Conservation (phyloP, 202 grass and related monocot species). For the Dendrocalamus latiflorus region DNA sequence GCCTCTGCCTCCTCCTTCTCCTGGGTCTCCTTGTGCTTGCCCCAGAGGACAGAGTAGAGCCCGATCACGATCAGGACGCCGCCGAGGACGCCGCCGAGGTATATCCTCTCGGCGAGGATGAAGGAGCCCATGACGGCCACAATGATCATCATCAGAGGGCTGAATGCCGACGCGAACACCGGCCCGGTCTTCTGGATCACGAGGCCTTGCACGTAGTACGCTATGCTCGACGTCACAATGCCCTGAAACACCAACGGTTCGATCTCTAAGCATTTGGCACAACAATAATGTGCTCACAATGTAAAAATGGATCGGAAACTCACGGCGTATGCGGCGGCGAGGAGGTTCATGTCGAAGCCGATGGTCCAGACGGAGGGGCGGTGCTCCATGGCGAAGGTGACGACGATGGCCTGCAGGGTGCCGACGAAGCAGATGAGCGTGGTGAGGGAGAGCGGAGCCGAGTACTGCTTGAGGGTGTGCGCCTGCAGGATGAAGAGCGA, state of each 20-base stretch:
- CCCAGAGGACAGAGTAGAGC: constrained; percentile 87
- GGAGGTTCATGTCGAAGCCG: constrained; percentile 99
- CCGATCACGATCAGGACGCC: constrained; percentile 76
- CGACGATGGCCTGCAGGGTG: constrained; percentile 86
- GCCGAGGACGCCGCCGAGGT: constrained; percentile 72
- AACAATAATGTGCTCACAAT: neutral
- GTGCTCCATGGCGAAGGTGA: constrained; percentile 91
- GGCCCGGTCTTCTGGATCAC: constrained; percentile 87
- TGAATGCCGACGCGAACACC: constrained; percentile 95
- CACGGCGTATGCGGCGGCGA: constrained; percentile 94
- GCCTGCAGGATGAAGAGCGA: constrained; percentile 96
- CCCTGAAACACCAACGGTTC: constrained; percentile 45
- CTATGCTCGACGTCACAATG: constrained; percentile 89
- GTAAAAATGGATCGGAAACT: neutral
- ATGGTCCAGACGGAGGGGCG: constrained; percentile 79
- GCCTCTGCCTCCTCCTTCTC: constrained; percentile 29
- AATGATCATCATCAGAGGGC: constrained; percentile 98
- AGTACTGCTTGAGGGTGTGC: constrained; percentile 82
- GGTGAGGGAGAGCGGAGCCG: constrained; percentile 88
- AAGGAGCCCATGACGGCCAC: constrained; percentile 93
- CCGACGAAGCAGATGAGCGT: constrained; percentile 96
- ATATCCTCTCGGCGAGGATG: constrained; percentile 86
- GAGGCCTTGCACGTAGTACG: constrained; percentile 94
- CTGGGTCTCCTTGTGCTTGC: constrained; percentile 75
- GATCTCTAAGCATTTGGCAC: neutral